Evolutionary conservation across 257 asterid genomes (phyloP), one percentile per base, ranked within the genome.

Genomic region (Solanum pennellii): DNA sequence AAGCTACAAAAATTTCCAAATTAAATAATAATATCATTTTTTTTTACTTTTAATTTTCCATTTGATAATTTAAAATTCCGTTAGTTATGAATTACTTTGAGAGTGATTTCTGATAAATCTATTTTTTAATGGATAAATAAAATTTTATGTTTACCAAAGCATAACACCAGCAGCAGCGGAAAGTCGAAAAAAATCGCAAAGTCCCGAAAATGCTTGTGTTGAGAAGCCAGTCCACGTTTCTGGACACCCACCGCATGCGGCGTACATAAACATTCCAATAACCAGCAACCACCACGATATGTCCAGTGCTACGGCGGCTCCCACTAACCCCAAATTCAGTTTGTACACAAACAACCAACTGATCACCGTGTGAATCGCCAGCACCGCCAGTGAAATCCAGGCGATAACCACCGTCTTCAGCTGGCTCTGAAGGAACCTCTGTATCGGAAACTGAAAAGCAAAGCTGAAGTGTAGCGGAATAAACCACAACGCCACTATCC

Each of bases 101-200:
- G 2, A 49, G 4, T 52, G 23, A 52, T 52, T 52, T 52, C 2
- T 52, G 23, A 52, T 49, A 49, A 49, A 49, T 49, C 23, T 2
- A 6, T 5, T 4, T 12, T 45, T 45, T 45, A 1, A 3, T 2
- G 6, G 23, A 27, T 68, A 14, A 69, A 4, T 31, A 68, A 27
- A 69, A 71, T 31, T 44, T 49, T 35, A 33, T 18, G 15, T 35
- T 14, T 66, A 91, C 93, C 93, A 91, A 29, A 93, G 86, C 95
- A 93, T 93, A 83, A 92, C 88, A 4, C 95, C 95, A 5, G 95
- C 89, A 39, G 94, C 90, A 83, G 88, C 89, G 3, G 94, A 93
- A 18, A 93, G 88, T 87, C 75, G 77, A 7, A 92, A 21, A 82
- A 92, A 92, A 12, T 92, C 94, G 65, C 91, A 21, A 10, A 93